Conservation (phyloP, 345 rosid species). For the Triadica sebifera region DNA sequence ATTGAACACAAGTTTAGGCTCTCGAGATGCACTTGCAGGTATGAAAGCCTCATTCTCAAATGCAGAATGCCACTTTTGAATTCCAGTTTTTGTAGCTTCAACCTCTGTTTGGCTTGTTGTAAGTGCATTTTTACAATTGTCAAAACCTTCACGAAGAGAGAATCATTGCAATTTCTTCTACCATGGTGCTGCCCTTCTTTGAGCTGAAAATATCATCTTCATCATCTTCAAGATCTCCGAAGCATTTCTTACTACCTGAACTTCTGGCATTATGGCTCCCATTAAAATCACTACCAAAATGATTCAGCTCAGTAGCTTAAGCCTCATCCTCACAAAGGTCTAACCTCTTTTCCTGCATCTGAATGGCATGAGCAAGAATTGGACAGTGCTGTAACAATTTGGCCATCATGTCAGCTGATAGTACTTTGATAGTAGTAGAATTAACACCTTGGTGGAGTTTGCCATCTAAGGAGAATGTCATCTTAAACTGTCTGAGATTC, state of each 20-base stretch:
- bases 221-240: constrained; percentile 82
- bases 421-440: too few relatives aligned
- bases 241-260: constrained; percentile 81
- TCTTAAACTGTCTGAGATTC: too few relatives aligned
- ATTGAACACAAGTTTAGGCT: constrained; percentile 63
- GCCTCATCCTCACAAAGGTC: too few relatives aligned
- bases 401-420: too few relatives aligned
- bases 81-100: constrained; percentile 71
- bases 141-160: constrained; percentile 87
- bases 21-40: constrained; percentile 66
- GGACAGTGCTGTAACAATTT: too few relatives aligned
- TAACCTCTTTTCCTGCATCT: too few relatives aligned
- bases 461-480: too few relatives aligned
- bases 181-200: constrained; percentile 62
- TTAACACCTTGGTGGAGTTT: too few relatives aligned
- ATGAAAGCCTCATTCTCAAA: constrained; percentile 70
- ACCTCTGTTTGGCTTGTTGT: constrained; percentile 69
- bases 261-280: constrained; percentile 41
- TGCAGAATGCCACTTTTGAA: constrained; percentile 81
- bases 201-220: constrained; percentile 87
- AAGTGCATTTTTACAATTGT: constrained; percentile 68
- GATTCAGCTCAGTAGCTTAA: too few relatives aligned
- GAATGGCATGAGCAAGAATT: too few relatives aligned
- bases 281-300: constrained; percentile 78
- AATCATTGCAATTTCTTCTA: constrained; percentile 87